Base-by-base conservation (phyloP, 2,329 filamentous ascomycete genomes). In the Lecanicillium sp. region DNA sequence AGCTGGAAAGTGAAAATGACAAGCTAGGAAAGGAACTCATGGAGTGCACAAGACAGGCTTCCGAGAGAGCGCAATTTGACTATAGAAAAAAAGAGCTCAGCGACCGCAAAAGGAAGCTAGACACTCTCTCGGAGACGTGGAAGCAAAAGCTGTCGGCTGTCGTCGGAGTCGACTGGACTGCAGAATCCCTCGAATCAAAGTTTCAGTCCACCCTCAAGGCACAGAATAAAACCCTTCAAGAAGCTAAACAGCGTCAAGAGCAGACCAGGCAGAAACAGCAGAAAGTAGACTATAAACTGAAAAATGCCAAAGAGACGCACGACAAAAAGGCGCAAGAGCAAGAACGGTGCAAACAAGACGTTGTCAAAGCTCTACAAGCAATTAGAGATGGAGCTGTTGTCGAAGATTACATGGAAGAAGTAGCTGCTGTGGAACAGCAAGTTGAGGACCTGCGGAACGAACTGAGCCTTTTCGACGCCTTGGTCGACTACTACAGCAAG, bases 21-120 rank as follows among this genome's bases (percentile, higher is more conserved):
- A 78, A 71, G 48, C 70, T 96, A 19, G 81, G 83, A 32, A 67
- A 73, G n/a, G 90, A 96, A 54, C 74, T 95, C 27, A 74, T 88
- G 8, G 83, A 94, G 51, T 86, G 83, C 42, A 94, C 85, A 3
- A 80, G 81, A 41, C 75, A 85, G 41, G 87, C 88, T 5, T 79
- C 82, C 4, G 88, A 94, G 45, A 75, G 88, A 28, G 92, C 90
- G 11, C 82, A 85, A 50, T 71, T 98, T 9, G 85, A 94, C 41
- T 80, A 85, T 49, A 72, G 89, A 25, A 88, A 83, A 52, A 89
- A 88, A 49, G 85, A 95, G 52, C 61, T 87, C 19, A 75, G 77
- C 45, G 81, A 87, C 47, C 77, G 82, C 40, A 76, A 84, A 56
- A 74, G 77, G 25, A 84, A 83, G 44, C 67, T 96, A 3, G 75